Conservation (phyloP, 208 protist genomes). For the Leishmania mexicana region DNA sequence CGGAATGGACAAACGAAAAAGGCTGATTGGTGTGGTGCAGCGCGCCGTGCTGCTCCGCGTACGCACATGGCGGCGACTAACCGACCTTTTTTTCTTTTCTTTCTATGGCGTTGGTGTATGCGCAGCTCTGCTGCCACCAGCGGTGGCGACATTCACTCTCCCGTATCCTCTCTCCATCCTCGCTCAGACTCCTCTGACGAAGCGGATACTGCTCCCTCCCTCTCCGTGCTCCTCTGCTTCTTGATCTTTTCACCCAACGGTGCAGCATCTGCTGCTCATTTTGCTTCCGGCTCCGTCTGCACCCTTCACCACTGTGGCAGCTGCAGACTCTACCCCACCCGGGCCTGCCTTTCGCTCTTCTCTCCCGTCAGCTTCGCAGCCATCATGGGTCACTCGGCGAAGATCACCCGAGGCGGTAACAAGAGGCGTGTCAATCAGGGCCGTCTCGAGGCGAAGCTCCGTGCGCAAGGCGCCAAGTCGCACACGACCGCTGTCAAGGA, state of each 20-base stretch:
- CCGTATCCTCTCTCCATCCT: background rate
- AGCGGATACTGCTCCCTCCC: background rate
- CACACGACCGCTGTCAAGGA: constrained; percentile 76
- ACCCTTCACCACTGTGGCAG: background rate
- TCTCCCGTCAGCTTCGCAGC: background rate
- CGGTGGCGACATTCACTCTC: background rate
- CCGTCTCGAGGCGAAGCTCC: constrained; percentile 71
- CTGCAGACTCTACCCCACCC: background rate
- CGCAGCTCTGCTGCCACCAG: background rate
- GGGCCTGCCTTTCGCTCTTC: background rate
- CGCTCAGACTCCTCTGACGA: background rate
- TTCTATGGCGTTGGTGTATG: background rate
- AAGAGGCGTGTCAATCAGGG: constrained; percentile 87
- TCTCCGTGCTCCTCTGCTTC: background rate
- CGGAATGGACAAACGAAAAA: background rate
- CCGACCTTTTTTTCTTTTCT: background rate
- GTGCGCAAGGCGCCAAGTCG: constrained; percentile 74
- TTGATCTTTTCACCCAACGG: background rate
- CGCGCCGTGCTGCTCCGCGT: background rate
- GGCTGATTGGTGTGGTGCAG: background rate
- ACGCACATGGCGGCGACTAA: background rate
- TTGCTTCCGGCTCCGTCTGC: background rate
- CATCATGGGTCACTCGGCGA: constrained; percentile 79
- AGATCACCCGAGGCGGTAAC: constrained; percentile 88
- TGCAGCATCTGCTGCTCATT: background rate